phyloP scores from a whole-genome alignment of 169 alveolate species.

The Plasmodium inui region DNA sequence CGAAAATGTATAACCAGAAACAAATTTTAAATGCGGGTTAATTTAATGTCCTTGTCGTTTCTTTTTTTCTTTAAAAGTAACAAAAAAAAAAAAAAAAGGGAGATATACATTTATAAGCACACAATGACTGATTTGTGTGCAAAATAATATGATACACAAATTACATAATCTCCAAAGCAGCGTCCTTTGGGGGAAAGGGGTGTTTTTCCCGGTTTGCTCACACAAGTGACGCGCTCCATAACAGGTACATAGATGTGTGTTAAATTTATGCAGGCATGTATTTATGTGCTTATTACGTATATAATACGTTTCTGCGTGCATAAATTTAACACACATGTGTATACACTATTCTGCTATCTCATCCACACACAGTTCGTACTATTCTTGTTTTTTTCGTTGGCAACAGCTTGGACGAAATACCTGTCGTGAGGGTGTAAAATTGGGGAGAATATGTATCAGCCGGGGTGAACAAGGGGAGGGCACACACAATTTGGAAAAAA shows the following conservation, averaged over 20 bases:
- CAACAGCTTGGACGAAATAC: conserved; percentile 44
- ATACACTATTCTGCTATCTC: conserved; percentile 10
- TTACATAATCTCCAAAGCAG: neutral
- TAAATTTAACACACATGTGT: neutral
- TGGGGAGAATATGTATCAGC: neutral
- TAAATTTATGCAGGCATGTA: neutral
- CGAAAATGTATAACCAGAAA: neutral
- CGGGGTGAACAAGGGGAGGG: neutral
- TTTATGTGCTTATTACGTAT: neutral
- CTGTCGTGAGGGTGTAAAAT: conserved; percentile 3
- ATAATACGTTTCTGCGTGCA: neutral
- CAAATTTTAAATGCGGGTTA: neutral
- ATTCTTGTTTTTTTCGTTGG: conserved; percentile 62
- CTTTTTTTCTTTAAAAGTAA: conserved; percentile 17
- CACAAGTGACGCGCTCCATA: neutral
- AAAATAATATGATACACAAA: neutral
- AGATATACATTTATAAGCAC: neutral
- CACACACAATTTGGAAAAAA: neutral
- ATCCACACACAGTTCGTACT: conserved; percentile 23
- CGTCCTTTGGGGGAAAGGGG: neutral
- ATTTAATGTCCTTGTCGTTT: conserved; percentile 5
- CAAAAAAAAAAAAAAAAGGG: neutral
- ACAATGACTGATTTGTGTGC: neutral
- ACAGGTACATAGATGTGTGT: neutral
- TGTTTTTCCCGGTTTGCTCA: neutral